These are phyloP conservation scores for Hemisphaericaspora nanyangensis DNA, from an alignment of 805 yeast species.

Conservation along the genomic window DNA sequence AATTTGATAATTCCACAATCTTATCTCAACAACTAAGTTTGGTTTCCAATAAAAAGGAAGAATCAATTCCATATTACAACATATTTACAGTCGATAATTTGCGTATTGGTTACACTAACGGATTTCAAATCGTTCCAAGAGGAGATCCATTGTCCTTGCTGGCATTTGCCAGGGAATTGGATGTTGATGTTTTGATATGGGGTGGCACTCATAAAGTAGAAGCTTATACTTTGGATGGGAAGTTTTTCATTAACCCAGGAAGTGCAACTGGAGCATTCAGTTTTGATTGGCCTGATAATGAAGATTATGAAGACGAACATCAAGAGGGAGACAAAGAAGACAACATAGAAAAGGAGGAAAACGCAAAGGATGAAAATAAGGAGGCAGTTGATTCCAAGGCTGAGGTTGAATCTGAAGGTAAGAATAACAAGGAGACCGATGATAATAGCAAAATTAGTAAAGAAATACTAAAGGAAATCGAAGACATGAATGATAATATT, in stretches of 20 bases:
- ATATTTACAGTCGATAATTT: conserved; percentile 68
- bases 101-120: conserved; percentile 80
- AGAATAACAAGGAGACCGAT: conserved; percentile 5
- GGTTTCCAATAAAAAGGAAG: conserved; percentile 13
- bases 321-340: conserved; percentile 26
- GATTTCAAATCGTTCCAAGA: conserved; percentile 78
- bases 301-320: conserved; percentile 42
- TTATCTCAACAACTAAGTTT: conserved; percentile 27
- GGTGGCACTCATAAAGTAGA: conserved; percentile 93
- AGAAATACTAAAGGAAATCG: conserved; percentile 18
- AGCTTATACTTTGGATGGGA: conserved; percentile 88
- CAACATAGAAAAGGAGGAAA: conserved; percentile 23
- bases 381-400: conserved; percentile 14
- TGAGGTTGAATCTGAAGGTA: conserved; percentile 4
- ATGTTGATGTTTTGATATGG: conserved; percentile 86
- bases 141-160: conserved; percentile 82
- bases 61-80: conserved; percentile 53
- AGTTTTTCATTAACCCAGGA: conserved; percentile 94
- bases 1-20: conserved; percentile 55
- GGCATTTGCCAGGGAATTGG: conserved; percentile 82
- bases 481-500: conserved; percentile 29
- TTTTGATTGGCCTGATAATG: conserved; percentile 56
- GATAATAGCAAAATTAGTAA: conserved; percentile 9
- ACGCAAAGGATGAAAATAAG: conserved; percentile 30
- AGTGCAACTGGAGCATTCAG: conserved; percentile 90